Base-by-base conservation (phyloP, 805 yeast genomes). In the Cyberlindnera petersonii region DNA sequence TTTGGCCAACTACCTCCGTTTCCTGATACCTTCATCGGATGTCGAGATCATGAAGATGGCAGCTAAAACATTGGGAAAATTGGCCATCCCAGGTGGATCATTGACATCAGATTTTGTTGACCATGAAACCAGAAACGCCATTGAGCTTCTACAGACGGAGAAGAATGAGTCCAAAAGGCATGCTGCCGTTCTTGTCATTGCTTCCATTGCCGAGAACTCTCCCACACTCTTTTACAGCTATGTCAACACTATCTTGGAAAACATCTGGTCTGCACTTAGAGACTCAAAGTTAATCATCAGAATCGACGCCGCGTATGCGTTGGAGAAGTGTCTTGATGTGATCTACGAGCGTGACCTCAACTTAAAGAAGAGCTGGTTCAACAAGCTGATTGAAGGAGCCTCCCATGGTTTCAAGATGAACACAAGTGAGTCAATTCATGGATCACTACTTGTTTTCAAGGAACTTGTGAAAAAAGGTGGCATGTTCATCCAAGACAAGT, bases 51-150 rank as follows among this genome's bases (percentile, higher is more conserved):
- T 91, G 89, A 77, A 78, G 44, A 74, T 80, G 24, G 96, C 98
- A 3, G 88, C 96, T 0, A 73, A 73, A 37, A 86, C 96, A 0
- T 68, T 93, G 47, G 98, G 98, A 10, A 83, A 82, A 53, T 68
- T 91, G 48, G 95, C 97, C 0, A 77, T 80, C 6, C 91, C 95
- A 0, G 95, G 95, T 20, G 93, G 95, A 1, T 79, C 94, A 2
- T 63, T 88, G 38, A 86, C 96, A 0, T 88, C 94, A 1, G 96
- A 88, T 35, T 83, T 91, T 59, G 96, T 93, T 20, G 97, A 91
- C 46, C 84, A 78, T 52, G 96, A 91, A 59, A 93, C 93, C 8
- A 86, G 83, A 55, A 72, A 85, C 34, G 86, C 96, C 27, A 71
- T 91, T 35, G 98, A 93, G 60, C 83, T 96, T 91, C 72, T 91